Percentiles rank a stretch among this genome's conserved stretches.
Conservation (phyloP, 2,329 filamentous ascomycete species). For the Grosmannia clavigera region DNA sequence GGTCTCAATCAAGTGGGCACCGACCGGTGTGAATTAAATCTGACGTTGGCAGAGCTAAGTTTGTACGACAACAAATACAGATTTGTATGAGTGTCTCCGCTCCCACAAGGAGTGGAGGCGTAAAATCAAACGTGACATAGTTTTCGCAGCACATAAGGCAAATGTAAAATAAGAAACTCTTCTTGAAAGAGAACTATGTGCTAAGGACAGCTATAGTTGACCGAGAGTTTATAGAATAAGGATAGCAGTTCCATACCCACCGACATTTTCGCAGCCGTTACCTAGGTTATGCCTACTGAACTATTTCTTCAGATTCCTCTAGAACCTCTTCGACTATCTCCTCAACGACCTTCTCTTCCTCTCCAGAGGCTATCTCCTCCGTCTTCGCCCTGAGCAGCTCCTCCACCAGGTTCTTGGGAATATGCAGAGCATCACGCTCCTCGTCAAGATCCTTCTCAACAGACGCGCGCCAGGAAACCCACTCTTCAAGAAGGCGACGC, state of each 20-base stretch:
- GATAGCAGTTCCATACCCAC: background rate
- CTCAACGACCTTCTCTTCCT: conserved; percentile 74
- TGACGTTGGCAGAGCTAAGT: background rate
- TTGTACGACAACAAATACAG: background rate
- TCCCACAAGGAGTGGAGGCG: no score
- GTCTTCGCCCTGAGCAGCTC: conserved; percentile 46
- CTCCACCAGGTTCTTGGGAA: conserved; percentile 54
- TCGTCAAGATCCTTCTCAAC: conserved; percentile 60
- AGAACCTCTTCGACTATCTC: conserved; percentile 75
- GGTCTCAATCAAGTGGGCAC: no score
- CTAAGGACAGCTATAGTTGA: background rate
- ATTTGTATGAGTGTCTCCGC: background rate
- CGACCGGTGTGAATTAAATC: background rate
- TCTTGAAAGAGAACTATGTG: background rate
- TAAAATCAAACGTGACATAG: no score
- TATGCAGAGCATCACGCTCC: conserved; percentile 55
- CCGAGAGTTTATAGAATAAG: background rate
- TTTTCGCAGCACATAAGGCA: background rate
- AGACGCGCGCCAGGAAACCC: conserved; percentile 69
- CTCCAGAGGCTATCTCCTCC: conserved; percentile 39
- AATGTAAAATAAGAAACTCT: background rate
- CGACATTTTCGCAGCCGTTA: background rate
- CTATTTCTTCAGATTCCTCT: conserved; percentile 74
- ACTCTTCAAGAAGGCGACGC: conserved; percentile 73
- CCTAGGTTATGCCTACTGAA: conserved; percentile 19